A percentile compares a stretch with the other conserved stretches of the same genome.
These are phyloP conservation scores for Xylariaceae sp. DNA, from an alignment of 2,329 filamentous ascomycete genomes.

Conservation along the genomic window DNA sequence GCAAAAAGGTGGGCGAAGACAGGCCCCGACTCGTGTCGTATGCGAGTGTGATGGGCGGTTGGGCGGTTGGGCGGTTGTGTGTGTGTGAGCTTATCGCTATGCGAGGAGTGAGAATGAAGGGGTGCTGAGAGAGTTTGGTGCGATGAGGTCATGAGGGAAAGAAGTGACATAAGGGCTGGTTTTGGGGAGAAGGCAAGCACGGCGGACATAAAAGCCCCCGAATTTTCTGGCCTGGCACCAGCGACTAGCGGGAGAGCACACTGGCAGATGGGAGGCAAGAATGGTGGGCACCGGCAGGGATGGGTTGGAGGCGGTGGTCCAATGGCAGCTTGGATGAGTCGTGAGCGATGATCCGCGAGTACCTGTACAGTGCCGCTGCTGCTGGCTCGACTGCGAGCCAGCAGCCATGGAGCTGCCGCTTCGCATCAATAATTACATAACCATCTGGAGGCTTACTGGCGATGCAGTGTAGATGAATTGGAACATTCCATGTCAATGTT, in stretches of 20 bases:
- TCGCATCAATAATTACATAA: no score
- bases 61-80: conserved; percentile 10
- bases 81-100: conserved; percentile 10
- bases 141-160: conserved; percentile 39
- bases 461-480: no score
- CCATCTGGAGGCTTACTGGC: no score
- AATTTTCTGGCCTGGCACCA: conserved; percentile 24
- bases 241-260: conserved; percentile 6
- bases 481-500: no score
- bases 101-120: conserved; percentile 22
- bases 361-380: conserved; percentile 32
- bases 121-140: conserved; percentile 29
- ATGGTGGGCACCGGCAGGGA: conserved; percentile 15
- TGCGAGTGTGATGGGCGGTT: conserved; percentile 21
- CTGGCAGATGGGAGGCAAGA: conserved; percentile 10
- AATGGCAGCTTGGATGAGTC: conserved; percentile 28
- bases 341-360: conserved; percentile 31
- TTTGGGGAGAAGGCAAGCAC: conserved; percentile 35
- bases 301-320: conserved; percentile 15
- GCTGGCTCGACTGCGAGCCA: no score
- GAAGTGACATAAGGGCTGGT: conserved; percentile 40
- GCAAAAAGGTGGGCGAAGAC: conserved; percentile 13
- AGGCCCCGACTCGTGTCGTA: conserved; percentile 10
- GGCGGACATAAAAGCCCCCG: conserved; percentile 36
- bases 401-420: no score